phyloP scores from a whole-genome alignment of 163 green algal genomes.

The Chloromonas sp. region DNA sequence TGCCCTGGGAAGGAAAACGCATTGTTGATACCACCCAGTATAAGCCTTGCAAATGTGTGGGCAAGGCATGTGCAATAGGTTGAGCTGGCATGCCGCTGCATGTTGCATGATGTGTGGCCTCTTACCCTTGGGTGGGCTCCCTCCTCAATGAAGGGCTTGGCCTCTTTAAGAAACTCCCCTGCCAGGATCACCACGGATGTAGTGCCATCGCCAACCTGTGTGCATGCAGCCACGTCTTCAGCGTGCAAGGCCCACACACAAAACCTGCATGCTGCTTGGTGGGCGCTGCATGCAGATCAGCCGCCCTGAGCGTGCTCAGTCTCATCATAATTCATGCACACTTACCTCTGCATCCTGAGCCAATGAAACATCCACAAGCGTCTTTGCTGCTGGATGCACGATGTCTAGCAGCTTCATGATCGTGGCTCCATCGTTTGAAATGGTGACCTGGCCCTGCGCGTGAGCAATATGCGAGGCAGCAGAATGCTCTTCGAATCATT shows the following conservation, averaged over 20 bases:
- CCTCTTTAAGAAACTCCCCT: slow-evolving; percentile 91
- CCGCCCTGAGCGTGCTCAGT: no score
- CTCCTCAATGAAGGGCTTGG: slow-evolving; percentile 94
- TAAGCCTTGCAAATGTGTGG: no score
- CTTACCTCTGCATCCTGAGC: slow-evolving; percentile 88
- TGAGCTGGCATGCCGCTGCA: no score
- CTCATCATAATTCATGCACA: not conserved
- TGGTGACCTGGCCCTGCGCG: slow-evolving; percentile 77
- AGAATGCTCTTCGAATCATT: not conserved
- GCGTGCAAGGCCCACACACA: not conserved
- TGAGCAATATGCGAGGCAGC: not conserved
- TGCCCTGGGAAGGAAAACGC: no score
- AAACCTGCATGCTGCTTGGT: not conserved
- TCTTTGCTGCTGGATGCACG: slow-evolving; percentile 95
- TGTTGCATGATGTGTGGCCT: no score
- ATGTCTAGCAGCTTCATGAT: slow-evolving; percentile 99
- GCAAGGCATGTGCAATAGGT: no score
- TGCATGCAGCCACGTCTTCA: not conserved
- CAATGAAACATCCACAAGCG: slow-evolving; percentile 90
- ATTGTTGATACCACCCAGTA: no score
- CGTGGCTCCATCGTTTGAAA: slow-evolving; percentile 96
- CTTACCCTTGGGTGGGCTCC: slow-evolving; percentile 86
- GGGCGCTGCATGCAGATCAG: no score
- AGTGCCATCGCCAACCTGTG: slow-evolving; percentile 92
- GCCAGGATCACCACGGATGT: slow-evolving; percentile 97